Evolutionary conservation across 352 stramenopile species (phyloP).

Genomic region (Pythium phragmiticola): DNA sequence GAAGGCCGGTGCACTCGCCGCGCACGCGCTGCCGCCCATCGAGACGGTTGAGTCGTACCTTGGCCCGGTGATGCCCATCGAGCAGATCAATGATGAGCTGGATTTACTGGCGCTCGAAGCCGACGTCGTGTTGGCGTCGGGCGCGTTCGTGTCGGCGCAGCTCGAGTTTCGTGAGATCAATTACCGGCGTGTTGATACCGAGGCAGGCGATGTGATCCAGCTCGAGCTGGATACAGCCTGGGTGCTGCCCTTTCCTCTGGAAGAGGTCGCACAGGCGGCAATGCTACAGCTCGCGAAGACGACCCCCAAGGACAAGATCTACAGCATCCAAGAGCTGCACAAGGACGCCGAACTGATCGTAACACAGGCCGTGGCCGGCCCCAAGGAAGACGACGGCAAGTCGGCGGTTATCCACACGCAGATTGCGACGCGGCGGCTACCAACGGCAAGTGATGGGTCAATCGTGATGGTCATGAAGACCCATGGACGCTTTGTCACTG

Average conservation of each 20-base stretch:
- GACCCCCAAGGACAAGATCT: neutral
- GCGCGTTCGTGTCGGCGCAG: neutral
- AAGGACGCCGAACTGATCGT: conserved; percentile 3
- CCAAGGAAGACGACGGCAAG: conserved; percentile 2
- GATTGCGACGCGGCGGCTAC: neutral
- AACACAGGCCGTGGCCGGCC: neutral
- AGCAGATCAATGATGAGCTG: neutral
- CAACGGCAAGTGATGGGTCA: neutral
- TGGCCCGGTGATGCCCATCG: neutral
- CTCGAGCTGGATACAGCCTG: conserved; percentile 7
- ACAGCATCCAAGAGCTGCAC: no score
- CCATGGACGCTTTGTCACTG: neutral
- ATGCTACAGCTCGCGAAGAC: neutral
- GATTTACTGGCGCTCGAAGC: neutral
- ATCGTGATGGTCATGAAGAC: conserved; percentile 1
- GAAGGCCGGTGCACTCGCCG: neutral
- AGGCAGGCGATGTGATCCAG: conserved; percentile 7
- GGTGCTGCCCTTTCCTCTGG: conserved; percentile 5
- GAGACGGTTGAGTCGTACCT: neutral
- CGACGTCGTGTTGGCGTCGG: neutral
- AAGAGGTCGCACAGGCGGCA: neutral
- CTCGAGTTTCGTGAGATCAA: conserved; percentile 7
- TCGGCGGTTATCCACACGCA: neutral
- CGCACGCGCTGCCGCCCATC: neutral
- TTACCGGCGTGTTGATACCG: neutral